phyloP scores from a whole-genome alignment of 371 early-diverging fungal genomes.

The Dinochytrium kinnereticum region DNA sequence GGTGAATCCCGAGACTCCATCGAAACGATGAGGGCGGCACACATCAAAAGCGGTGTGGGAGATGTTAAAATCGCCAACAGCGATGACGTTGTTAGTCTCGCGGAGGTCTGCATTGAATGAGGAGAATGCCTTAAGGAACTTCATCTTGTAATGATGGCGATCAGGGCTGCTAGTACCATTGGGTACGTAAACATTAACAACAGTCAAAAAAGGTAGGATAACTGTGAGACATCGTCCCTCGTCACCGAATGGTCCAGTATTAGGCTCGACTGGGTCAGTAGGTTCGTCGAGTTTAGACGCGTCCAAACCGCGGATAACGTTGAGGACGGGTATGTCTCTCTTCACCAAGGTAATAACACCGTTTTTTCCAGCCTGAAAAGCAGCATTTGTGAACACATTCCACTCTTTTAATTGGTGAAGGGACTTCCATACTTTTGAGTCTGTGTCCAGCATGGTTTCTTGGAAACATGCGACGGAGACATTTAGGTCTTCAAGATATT shows the following conservation, averaged over 20 bases:
- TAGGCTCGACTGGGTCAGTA: background rate
- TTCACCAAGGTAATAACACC: slow-evolving; percentile 1
- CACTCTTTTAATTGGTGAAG: background rate
- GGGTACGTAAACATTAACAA: slow-evolving; percentile 28
- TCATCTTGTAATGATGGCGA: slow-evolving; percentile 18
- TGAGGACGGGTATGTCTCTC: background rate
- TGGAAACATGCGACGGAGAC: slow-evolving; percentile 7
- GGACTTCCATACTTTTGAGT: background rate
- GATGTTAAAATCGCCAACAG: slow-evolving; percentile 24
- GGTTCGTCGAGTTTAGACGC: background rate
- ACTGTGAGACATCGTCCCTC: slow-evolving; percentile 8
- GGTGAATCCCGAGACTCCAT: slow-evolving; percentile 15
- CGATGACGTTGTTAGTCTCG: slow-evolving; percentile 6
- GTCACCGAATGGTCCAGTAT: background rate
- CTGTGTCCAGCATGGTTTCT: slow-evolving; percentile 7
- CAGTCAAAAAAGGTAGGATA: background rate
- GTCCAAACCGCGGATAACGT: background rate
- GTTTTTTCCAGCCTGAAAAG: background rate
- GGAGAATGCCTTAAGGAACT: slow-evolving; percentile 18
- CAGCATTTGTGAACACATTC: background rate
- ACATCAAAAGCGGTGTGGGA: slow-evolving; percentile 16
- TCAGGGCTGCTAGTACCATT: slow-evolving; percentile 11
- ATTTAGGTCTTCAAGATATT: background rate
- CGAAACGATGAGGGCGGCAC: background rate
- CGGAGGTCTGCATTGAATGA: background rate